phyloP scores from a whole-genome alignment of 2,329 filamentous ascomycete species.

The Curvularia eragrostidis region DNA sequence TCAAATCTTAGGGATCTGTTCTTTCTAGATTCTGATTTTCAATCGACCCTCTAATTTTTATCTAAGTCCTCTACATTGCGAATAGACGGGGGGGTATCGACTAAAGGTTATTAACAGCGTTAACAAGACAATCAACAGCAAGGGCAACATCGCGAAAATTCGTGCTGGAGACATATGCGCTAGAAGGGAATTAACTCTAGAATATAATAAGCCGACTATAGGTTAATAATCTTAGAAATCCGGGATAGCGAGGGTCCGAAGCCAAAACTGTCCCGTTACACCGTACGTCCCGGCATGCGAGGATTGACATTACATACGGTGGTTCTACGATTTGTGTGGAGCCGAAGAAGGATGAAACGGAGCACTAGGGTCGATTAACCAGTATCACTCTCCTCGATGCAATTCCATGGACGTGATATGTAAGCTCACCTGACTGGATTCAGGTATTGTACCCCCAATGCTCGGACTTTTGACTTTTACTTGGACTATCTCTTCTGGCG shows the following conservation, averaged over 20 bases:
- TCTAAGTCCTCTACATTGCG: background rate
- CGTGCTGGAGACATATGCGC: background rate
- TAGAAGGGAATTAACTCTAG: background rate
- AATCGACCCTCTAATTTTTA: background rate
- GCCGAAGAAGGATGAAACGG: constrained; percentile 38
- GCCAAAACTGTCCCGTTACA: constrained; percentile 4
- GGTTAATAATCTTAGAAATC: background rate
- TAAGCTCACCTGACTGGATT: constrained; percentile 29
- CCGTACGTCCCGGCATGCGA: background rate
- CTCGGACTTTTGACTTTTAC: constrained; percentile 31
- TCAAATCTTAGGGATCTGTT: background rate
- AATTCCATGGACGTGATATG: constrained; percentile 45
- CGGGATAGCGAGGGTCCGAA: constrained; percentile 3
- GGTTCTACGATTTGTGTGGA: constrained; percentile 43
- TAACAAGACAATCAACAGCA: constrained; percentile 4
- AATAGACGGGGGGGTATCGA: background rate
- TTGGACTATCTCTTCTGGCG: constrained; percentile 25
- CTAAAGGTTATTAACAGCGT: background rate
- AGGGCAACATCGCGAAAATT: constrained; percentile 3
- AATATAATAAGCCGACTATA: background rate
- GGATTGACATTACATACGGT: constrained; percentile 32
- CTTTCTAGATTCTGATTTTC: background rate
- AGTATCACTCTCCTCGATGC: constrained; percentile 33
- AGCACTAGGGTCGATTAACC: constrained; percentile 38
- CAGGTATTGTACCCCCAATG: constrained; percentile 40